phyloP scores from a whole-genome alignment of 2,329 filamentous ascomycete genomes.

The Juglanconis oblonga region DNA sequence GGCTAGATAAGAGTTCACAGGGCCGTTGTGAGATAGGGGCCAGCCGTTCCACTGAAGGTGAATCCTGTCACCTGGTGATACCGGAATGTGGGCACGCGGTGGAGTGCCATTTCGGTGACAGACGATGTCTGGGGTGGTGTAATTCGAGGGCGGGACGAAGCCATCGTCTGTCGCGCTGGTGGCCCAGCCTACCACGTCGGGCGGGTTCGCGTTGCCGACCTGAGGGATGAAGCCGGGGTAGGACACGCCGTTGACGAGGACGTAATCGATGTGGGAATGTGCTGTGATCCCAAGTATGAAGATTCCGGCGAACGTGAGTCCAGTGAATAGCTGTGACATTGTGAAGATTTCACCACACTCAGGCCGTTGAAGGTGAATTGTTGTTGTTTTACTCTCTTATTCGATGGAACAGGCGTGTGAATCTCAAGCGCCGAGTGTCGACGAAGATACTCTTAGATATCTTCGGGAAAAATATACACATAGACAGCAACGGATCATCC shows the following conservation, averaged over 20 bases:
- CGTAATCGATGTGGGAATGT: conserved; percentile 31
- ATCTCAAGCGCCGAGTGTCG: too few relatives aligned
- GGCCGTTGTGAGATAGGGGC: conserved; percentile 50
- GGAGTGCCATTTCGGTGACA: conserved; percentile 57
- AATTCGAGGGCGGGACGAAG: conserved; percentile 46
- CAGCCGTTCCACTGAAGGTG: conserved; percentile 61
- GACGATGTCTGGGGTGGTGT: conserved; percentile 52
- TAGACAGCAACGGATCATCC: too few relatives aligned
- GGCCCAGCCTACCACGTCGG: conserved; percentile 50
- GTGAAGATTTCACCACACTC: too few relatives aligned
- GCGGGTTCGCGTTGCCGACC: conserved; percentile 1
- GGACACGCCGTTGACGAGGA: conserved; percentile 43
- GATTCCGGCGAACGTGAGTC: too few relatives aligned
- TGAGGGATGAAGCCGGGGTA: conserved; percentile 40
- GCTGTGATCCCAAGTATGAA: conserved; percentile 1
- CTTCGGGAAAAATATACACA: too few relatives aligned
- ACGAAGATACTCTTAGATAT: too few relatives aligned
- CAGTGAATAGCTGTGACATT: background rate
- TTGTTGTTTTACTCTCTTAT: too few relatives aligned
- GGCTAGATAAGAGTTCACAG: conserved; percentile 38
- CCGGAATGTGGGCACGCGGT: conserved; percentile 48
- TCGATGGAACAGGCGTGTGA: too few relatives aligned
- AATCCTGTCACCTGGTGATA: conserved; percentile 54
- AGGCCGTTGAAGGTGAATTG: too few relatives aligned
- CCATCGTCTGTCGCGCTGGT: conserved; percentile 48